Evolutionary conservation across 1,139 yeast species (phyloP).

Genomic region (Lodderomyces orthopsilosis): DNA sequence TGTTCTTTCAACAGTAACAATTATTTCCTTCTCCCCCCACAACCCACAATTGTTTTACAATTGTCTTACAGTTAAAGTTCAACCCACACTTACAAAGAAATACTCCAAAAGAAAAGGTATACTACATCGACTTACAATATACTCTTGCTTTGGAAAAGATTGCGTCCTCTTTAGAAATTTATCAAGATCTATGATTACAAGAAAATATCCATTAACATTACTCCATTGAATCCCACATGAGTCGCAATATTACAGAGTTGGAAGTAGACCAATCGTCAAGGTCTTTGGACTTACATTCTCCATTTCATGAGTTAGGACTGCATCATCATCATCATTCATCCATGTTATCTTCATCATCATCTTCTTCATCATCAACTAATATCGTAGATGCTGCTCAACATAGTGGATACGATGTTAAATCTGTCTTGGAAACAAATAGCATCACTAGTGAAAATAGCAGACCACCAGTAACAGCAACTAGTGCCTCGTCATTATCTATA

Average conservation of each 20-base stretch:
- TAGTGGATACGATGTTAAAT: neutral
- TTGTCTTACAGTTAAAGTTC: neutral
- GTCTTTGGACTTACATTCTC: neutral
- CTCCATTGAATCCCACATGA: neutral
- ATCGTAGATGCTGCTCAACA: neutral
- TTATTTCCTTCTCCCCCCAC: neutral
- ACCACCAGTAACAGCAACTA: constrained; percentile 1
- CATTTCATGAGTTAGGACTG: neutral
- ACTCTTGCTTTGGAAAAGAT: too few relatives aligned
- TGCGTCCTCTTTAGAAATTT: too few relatives aligned
- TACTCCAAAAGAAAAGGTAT: neutral
- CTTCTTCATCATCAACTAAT: neutral
- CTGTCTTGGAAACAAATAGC: neutral
- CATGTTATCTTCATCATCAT: neutral
- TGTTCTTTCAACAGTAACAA: constrained; percentile 1
- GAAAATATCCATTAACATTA: too few relatives aligned
- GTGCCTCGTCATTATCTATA: neutral
- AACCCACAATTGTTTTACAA: neutral
- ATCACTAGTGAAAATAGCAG: neutral
- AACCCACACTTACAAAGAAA: too few relatives aligned
- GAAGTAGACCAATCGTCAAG: constrained; percentile 1
- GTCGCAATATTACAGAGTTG: neutral
- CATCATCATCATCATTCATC: neutral
- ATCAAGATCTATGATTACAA: too few relatives aligned
- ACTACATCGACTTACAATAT: too few relatives aligned